Base-by-base conservation (phyloP, 73 alveolate species). In the Paramecium bursaria region DNA sequence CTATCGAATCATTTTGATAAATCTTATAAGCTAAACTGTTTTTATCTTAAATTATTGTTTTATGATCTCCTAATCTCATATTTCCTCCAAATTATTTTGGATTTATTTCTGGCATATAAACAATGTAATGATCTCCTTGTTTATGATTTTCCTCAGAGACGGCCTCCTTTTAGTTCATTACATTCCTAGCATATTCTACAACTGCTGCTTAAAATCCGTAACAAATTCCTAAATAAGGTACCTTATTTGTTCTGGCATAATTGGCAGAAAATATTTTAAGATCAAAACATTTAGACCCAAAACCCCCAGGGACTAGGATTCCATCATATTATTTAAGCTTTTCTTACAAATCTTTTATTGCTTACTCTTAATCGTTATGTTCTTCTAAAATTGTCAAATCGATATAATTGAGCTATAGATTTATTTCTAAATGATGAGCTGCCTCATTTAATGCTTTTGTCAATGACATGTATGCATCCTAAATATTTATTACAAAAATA, bases 11-110 rank as follows among this genome's bases (percentile, higher is more conserved):
- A 0, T 74, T 52, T 3, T 90, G 17, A 23, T 90, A 90, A 2
- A 87, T 53, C 74, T 73, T 86, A 21, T 73, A 67, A 10, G 93
- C 95, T 1, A 90, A 73, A 0, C 93, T 57, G 46, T 48, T 51
- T n/a, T 75, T 75, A 52, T 75, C 75, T 11, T 76, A 61, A 33
- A 79, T 48, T 15, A 85, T 46, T 9, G 91, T 79, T 33, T 76
- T 53, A n/a, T 60, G 48, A 19, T 53, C 48, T 13, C 96, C 96
- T 26, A 91, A 91, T 54, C 96, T 75, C 94, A 91, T 88, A 14
- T 93, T 91, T 4, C 91, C 94, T 67, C 94, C 94, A 51, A 73
- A 74, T 31, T 25, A 42, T 10, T 48, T 51, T 33, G 50, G 31
- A 17, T 76, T 29, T 6, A 47, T 30, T 44, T 90, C 95, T 31